These are phyloP conservation scores for Pyrus communis DNA, from an alignment of 306 rosid genomes.

Conservation along the genomic window DNA sequence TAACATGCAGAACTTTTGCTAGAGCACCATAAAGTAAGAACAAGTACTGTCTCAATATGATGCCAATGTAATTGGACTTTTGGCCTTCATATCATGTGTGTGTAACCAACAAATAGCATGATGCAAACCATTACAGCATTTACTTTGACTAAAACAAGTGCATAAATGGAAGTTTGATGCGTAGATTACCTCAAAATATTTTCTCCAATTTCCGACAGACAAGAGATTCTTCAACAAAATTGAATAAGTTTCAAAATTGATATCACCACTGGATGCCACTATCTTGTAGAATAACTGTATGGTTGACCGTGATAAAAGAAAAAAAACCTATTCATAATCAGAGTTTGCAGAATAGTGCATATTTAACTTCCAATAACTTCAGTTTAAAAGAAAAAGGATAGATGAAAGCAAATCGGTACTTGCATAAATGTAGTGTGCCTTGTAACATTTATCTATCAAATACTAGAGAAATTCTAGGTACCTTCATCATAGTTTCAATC, in stretches of 20 bases:
- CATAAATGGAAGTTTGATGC: background rate
- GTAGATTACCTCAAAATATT: conserved; percentile 70
- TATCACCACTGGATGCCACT: conserved; percentile 55
- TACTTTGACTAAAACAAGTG: background rate
- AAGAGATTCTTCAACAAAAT: conserved; percentile 79
- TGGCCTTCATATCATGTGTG: background rate
- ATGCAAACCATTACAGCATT: background rate
- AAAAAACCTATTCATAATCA: background rate
- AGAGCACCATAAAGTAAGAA: background rate
- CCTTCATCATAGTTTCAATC: conserved; percentile 83
- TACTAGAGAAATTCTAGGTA: conserved; percentile 13
- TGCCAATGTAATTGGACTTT: background rate
- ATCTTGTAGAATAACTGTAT: conserved; percentile 78
- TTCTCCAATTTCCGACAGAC: conserved; percentile 86
- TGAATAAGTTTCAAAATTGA: conserved; percentile 64
- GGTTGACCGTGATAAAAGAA: background rate
- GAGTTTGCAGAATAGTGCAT: background rate
- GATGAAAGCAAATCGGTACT: background rate
- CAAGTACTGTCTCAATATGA: background rate
- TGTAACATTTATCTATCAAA: conserved; percentile 6
- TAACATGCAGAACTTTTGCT: background rate
- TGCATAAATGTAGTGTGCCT: background rate
- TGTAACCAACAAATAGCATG: conserved; percentile 7
- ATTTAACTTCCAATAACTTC: background rate
- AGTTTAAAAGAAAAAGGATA: background rate